These are phyloP conservation scores for Cardiospermum halicacabum DNA, from an alignment of 345 rosid species.

Conservation along the genomic window DNA sequence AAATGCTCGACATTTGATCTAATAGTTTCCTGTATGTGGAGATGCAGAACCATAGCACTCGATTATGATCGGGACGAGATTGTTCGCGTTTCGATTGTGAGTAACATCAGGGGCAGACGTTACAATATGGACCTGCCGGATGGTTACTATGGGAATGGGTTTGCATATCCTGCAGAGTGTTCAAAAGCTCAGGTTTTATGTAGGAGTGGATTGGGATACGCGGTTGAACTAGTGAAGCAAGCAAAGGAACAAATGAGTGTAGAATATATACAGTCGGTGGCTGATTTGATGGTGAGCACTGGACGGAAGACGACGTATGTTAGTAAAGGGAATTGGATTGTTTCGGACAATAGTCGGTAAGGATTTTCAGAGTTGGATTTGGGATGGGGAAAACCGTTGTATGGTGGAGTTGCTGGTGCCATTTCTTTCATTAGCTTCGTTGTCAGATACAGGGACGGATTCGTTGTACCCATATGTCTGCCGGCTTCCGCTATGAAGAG, in stretches of 20 bases:
- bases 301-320: conserved; percentile 4
- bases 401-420: conserved; percentile 13
- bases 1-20: no score
- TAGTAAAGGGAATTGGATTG: background rate
- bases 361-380: conserved; percentile 18
- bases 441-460: conserved; percentile 15
- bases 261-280: conserved; percentile 13
- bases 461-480: conserved; percentile 12
- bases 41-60: conserved; percentile 20
- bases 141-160: conserved; percentile 27
- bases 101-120: conserved; percentile 9
- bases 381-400: conserved; percentile 23
- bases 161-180: conserved; percentile 9
- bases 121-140: conserved; percentile 5
- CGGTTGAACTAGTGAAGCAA: conserved; percentile 17
- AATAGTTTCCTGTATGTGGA: no score
- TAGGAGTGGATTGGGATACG: background rate
- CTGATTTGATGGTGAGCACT: conserved; percentile 12
- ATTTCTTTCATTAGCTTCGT: background rate
- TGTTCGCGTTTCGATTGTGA: background rate
- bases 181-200: conserved; percentile 12
- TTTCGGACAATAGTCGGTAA: background rate
- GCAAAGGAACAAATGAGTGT: conserved; percentile 10
- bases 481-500: conserved; percentile 17
- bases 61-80: conserved; percentile 9